Conservation (phyloP, 148 eudicot genomes). For the Dysphania ambrosioides region DNA sequence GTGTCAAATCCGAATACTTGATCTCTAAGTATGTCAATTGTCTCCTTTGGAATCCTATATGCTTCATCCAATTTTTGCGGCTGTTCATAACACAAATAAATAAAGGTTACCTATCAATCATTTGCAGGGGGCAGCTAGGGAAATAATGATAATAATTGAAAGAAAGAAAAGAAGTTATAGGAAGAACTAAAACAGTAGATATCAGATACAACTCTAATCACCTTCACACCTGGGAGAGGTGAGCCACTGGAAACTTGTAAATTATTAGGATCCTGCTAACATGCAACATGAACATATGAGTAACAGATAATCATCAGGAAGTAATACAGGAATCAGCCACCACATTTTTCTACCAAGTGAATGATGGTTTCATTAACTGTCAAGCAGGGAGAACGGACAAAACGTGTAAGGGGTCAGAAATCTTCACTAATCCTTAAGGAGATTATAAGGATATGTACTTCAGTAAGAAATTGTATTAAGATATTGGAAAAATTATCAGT, state of each 20-base stretch:
- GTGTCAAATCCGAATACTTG: slow-evolving; percentile 98
- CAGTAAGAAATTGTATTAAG: background rate
- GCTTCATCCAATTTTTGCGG: slow-evolving; percentile 66
- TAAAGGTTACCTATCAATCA: slow-evolving; percentile 2
- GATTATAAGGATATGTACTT: background rate
- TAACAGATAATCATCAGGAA: background rate
- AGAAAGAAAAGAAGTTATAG: background rate
- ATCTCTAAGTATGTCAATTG: slow-evolving; percentile 71
- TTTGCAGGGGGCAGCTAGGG: background rate
- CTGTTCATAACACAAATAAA: slow-evolving; percentile 34
- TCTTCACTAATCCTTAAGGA: background rate
- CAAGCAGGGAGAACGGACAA: background rate
- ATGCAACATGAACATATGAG: slow-evolving; percentile 11
- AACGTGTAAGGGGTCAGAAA: background rate
- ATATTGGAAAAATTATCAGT: background rate
- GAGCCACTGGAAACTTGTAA: slow-evolving; percentile 80
- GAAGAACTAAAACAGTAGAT: slow-evolving; percentile 12
- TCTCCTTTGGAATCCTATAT: slow-evolving; percentile 75
- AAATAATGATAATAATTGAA: background rate
- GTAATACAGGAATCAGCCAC: background rate
- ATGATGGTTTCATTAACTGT: background rate
- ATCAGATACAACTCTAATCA: slow-evolving; percentile 37
- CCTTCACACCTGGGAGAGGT: slow-evolving; percentile 98
- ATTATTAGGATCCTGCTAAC: slow-evolving; percentile 48
- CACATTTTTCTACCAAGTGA: background rate